Percentiles rank a stretch among this genome's conserved stretches.
Evolutionary conservation across 1,284 basidiomycete species (phyloP).

Genomic region (Coniferiporia sulphurascens): DNA sequence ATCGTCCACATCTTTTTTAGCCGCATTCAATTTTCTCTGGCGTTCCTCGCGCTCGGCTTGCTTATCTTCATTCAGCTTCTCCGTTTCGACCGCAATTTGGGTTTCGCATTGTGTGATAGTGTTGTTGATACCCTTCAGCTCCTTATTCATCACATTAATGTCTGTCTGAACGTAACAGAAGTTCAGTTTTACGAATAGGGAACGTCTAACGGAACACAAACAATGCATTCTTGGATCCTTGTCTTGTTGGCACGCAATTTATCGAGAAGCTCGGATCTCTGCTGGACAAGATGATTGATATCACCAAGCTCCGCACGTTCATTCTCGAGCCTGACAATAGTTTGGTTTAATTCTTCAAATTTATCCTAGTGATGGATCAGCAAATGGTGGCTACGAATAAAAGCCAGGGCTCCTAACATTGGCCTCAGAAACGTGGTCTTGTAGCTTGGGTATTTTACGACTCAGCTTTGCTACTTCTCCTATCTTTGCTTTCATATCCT

Average conservation of each 20-base stretch:
- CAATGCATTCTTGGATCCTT: conserved; percentile 42
- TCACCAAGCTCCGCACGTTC: conserved; percentile 46
- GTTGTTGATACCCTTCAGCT: conserved; percentile 35
- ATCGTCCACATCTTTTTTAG: conserved; percentile 42
- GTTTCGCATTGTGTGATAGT: conserved; percentile 46
- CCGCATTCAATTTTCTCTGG: conserved; percentile 21
- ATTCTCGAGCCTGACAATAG: conserved; percentile 44
- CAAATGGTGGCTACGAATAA: neutral
- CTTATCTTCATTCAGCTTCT: conserved; percentile 50
- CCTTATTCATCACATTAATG: conserved; percentile 41
- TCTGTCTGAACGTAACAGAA: conserved; percentile 35
- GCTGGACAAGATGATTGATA: conserved; percentile 45
- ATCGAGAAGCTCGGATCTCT: conserved; percentile 39
- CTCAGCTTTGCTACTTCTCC: conserved; percentile 45
- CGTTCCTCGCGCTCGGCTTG: conserved; percentile 56
- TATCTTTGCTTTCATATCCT: conserved; percentile 52
- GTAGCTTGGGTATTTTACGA: conserved; percentile 46
- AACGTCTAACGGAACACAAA: conserved; percentile 26
- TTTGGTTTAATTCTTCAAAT: conserved; percentile 40
- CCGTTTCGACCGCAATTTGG: conserved; percentile 53
- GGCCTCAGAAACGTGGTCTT: conserved; percentile 39
- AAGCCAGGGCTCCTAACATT: conserved; percentile 38
- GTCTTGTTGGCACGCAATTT: conserved; percentile 44
- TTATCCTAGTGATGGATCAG: conserved; percentile 28
- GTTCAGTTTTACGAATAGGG: conserved; percentile 19